Evolutionary conservation across 73 alveolate genomes (phyloP), one percentile per base, ranked within the genome.

Genomic region (Urostyla sp.): DNA sequence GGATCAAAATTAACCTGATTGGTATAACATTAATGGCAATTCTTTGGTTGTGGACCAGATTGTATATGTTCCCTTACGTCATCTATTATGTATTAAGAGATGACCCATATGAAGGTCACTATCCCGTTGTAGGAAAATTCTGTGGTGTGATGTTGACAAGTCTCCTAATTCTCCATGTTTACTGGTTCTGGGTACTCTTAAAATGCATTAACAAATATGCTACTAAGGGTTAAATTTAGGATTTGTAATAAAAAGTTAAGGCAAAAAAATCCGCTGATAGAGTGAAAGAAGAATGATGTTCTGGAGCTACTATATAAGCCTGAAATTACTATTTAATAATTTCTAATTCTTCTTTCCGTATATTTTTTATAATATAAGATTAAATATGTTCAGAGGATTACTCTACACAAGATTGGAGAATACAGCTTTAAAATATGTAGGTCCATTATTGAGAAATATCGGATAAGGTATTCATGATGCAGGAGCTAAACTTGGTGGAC

Each of bases 381-480:
- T 66, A 66, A 67, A 80, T 60, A 80, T 80, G 90, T 58, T 80
- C 31, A 80, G 67, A 37, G 77, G 90, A 30, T 52, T 80, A 1
- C 69, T 80, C 6, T 80, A 38, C 69, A 53, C 27, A 37, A 67
- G 67, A 36, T n/a, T 80, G 52, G 90, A 80, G 55, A 48, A 35
- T 37, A 20, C 50, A 24, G 27, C 90, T 16, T 84, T 66, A 61
- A 45, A 54, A n/a, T 50, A 28, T 0, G 3, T 80, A 6, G 90
- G 72, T 10, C 90, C 90, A 5, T 35, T 51, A 31, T 72, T 34
- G 45, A 16, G 90, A 4, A 26, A 78, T 8, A 63, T 49, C 43
- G 90, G 90, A 5, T 69, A 80, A 40, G n/a, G n/a, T 11, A 16
- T 80, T 45, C 67, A 32, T 51, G 8, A 26, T n/a, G 16, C 63